Base-by-base conservation (phyloP, 192 early-diverging fungal genomes). In the Paraglomus occultum region DNA sequence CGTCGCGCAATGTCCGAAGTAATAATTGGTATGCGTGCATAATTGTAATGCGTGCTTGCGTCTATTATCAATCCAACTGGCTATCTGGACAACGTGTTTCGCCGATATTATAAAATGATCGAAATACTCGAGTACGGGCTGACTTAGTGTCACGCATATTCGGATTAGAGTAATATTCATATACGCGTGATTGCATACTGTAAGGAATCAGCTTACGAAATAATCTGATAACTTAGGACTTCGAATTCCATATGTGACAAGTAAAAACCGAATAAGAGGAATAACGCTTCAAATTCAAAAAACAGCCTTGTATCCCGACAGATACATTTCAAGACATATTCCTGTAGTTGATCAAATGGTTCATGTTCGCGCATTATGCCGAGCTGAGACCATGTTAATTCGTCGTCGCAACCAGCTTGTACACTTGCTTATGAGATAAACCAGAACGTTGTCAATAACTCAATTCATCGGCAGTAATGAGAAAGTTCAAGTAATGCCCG, bases 401-500 rank as follows among this genome's bases (percentile, higher is more conserved):
- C 31, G 31, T 53, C 53, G 9, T n/a, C n/a, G 15, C 17, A 52
- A n/a, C 65, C 65, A 67, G 8, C 10, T 12, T 15, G 50, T n/a
- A 18, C 53, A 31, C 9, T 67, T 43, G 40, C 45, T 40, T 7
- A 67, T 50, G 18, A 67, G 40, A 43, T 67, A 40, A n/a, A 53
- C 17, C 43, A 52, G 65, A 17, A 55, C 46, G 46, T 57, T n/a
- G 6, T 0, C 2, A 9, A 54, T 54, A 59, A 42, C 59, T 57
- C 47, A 70, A 49, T 59, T 70, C 67, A 70, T 70, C 55, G 31
- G 55, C 49, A 12, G 67, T 53, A 1, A 59, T 45, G 6, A 69
- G 18, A 10, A 68, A 14, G 45, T 69, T 40, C 10, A 69, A 47
- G 31, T 31, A 12, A 69, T 58, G 45, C 55, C 53, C 5, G 67